phyloP scores from a whole-genome alignment of 169 alveolate genomes.

The Cryptosporidium tyzzeri region DNA sequence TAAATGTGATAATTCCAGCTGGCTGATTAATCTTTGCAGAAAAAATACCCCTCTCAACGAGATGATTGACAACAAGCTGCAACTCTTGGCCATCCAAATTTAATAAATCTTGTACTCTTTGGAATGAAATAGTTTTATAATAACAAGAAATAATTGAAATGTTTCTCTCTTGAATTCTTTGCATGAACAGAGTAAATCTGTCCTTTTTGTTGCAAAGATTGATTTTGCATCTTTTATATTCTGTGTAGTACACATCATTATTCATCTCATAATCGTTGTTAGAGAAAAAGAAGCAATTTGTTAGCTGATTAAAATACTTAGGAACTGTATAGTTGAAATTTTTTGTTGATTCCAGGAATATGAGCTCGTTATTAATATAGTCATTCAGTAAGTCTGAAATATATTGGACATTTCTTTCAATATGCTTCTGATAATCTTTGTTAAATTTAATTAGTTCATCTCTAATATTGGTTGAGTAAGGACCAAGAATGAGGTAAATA shows the following conservation, averaged over 20 bases:
- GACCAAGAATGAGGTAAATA: constrained; percentile 56
- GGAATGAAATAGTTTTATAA: constrained; percentile 53
- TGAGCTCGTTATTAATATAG: constrained; percentile 45
- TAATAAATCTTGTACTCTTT: constrained; percentile 58
- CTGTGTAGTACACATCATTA: constrained; percentile 24
- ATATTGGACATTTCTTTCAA: constrained; percentile 36
- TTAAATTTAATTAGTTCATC: constrained; percentile 15
- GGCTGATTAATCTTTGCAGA: constrained; percentile 74
- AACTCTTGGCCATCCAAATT: constrained; percentile 52
- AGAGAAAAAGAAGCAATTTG: constrained; percentile 14
- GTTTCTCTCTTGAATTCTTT: constrained; percentile 71
- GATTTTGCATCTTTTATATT: constrained; percentile 67
- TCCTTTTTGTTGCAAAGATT: constrained; percentile 24
- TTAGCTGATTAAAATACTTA: constrained; percentile 15
- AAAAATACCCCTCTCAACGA: constrained; percentile 41
- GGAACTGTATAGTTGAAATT: constrained; percentile 64
- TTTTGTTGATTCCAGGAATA: constrained; percentile 57
- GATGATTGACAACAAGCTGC: constrained; percentile 47
- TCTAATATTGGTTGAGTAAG: constrained; percentile 20
- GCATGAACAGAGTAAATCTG: constrained; percentile 49
- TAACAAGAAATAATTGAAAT: constrained; percentile 28
- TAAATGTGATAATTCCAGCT: constrained; percentile 4
- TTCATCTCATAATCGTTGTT: neutral
- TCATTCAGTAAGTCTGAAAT: constrained; percentile 11
- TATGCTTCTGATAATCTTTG: constrained; percentile 35